A percentile compares a stretch with the other conserved stretches of the same genome.
phyloP scores from a whole-genome alignment of 1,284 basidiomycete species.

The Sanghuangporus baumii region DNA sequence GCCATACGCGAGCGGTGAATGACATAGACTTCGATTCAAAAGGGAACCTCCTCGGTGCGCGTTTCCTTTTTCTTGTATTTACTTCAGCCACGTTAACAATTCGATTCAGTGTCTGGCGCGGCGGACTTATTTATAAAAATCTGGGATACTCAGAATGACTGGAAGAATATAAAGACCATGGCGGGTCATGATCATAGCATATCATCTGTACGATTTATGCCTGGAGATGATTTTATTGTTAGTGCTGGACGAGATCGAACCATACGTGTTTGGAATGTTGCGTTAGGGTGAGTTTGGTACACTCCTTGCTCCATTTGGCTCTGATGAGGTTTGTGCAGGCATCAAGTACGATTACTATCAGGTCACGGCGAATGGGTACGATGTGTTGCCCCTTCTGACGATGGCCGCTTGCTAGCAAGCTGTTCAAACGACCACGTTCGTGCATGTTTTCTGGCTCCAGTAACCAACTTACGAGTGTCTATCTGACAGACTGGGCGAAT shows the following conservation, averaged over 20 bases:
- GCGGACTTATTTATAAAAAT: constrained; percentile 76
- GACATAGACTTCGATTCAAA: constrained; percentile 72
- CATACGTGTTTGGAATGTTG: constrained; percentile 69
- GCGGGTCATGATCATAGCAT: constrained; percentile 77
- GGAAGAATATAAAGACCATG: constrained; percentile 66
- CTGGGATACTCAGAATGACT: constrained; percentile 73
- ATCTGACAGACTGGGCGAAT: constrained; percentile 53
- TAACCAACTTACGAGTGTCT: background rate
- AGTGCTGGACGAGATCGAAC: constrained; percentile 70
- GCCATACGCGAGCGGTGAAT: constrained; percentile 69
- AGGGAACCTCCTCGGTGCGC: constrained; percentile 59
- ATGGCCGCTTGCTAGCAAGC: constrained; percentile 56
- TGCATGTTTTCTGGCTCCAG: constrained; percentile 2
- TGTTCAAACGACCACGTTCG: constrained; percentile 68
- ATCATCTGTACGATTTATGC: constrained; percentile 66
- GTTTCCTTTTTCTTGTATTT: background rate
- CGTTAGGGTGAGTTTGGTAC: constrained; percentile 47
- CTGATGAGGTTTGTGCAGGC: constrained; percentile 28
- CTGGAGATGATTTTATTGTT: constrained; percentile 62
- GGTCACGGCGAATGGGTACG: constrained; percentile 69
- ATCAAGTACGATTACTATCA: constrained; percentile 42
- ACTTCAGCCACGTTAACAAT: constrained; percentile 5
- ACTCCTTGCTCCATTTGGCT: constrained; percentile 21
- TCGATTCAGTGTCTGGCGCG: constrained; percentile 57
- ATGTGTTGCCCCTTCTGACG: constrained; percentile 54